Base-by-base conservation (phyloP, 306 rosid species). In the Trichosanthes cucumerina region DNA sequence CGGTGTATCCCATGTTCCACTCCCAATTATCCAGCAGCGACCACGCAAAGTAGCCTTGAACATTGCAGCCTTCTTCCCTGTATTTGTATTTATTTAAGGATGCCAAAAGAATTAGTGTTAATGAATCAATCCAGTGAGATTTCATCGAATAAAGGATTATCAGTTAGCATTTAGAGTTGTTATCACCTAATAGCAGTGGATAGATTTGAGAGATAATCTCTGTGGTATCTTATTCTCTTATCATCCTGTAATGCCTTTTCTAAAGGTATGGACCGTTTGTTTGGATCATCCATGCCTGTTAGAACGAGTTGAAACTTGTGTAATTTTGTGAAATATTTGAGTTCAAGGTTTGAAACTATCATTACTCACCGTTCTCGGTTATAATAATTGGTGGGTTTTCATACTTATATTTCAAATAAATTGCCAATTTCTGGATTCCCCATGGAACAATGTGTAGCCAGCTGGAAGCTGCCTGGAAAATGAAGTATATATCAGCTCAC, bases 21-120 rank as follows among this genome's bases (percentile, higher is more conserved):
- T 94, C 95, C 98, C 98, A 94, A 79, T 92, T 94, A 81, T 94
- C 98, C 39, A 94, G 96, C 84, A 94, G 84, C 33, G 98, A 92
- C 98, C 98, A 94, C 73, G 88, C 96, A 69, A 89, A 94, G 85
- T 94, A 94, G 65, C 98, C 98, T 1, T 82, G 84, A 3, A 94
- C 89, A 63, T 94, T 87, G 70, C 97, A 92, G 65, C 82, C 82
- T 59, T 92, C 96, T 86, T 90, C 69, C 91, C 98, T 92, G 90
- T 14, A 80, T 82, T 71, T 92, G 90, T 14, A 80, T 82, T 71
- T 52, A 71, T 41, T 19, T 31, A n/a, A 33, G 28, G 39, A 64
- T 23, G 24, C 9, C 62, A 56, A 46, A 47, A 36, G 36, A 23
- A 38, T 2, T 50, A 6, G 12, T 38, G 16, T 19, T 19, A 28